phyloP scores from a whole-genome alignment of 1,284 basidiomycete species.

The Rhodotorula glutinis region DNA sequence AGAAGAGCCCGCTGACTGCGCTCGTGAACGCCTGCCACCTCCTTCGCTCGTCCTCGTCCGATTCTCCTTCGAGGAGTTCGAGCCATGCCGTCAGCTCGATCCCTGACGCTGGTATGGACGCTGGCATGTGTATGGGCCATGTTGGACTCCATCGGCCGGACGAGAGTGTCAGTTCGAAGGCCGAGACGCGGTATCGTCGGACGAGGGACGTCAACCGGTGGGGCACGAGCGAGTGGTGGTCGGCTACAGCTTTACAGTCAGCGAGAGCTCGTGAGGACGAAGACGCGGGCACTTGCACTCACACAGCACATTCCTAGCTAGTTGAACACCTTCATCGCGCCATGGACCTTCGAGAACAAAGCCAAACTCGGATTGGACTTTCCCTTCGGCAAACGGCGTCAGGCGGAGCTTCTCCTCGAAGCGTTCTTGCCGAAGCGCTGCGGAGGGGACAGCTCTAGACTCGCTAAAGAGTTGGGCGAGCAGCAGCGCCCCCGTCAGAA shows the following conservation, averaged over 20 bases:
- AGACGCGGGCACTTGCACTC: slow-evolving; percentile 51
- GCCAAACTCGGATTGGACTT: slow-evolving; percentile 75
- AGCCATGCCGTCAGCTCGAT: slow-evolving; percentile 90
- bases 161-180: slow-evolving; percentile 65
- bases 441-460: not conserved
- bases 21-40: slow-evolving; percentile 84
- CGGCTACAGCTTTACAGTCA: slow-evolving; percentile 53
- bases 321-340: slow-evolving; percentile 48
- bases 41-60: slow-evolving; percentile 40
- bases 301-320: slow-evolving; percentile 58
- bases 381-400: slow-evolving; percentile 75
- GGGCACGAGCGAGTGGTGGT: slow-evolving; percentile 81
- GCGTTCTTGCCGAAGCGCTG: not conserved
- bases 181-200: slow-evolving; percentile 74
- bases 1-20: slow-evolving; percentile 87
- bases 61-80: slow-evolving; percentile 28
- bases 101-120: slow-evolving; percentile 68
- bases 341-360: slow-evolving; percentile 60
- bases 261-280: not conserved
- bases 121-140: slow-evolving; percentile 33
- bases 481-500: not conserved
- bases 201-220: slow-evolving; percentile 80
- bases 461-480: not conserved
- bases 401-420: slow-evolving; percentile 65
- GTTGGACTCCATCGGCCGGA: slow-evolving; percentile 36